phyloP scores from a whole-genome alignment of 2,329 filamentous ascomycete species.

The Stagonosporopsis tanaceti region DNA sequence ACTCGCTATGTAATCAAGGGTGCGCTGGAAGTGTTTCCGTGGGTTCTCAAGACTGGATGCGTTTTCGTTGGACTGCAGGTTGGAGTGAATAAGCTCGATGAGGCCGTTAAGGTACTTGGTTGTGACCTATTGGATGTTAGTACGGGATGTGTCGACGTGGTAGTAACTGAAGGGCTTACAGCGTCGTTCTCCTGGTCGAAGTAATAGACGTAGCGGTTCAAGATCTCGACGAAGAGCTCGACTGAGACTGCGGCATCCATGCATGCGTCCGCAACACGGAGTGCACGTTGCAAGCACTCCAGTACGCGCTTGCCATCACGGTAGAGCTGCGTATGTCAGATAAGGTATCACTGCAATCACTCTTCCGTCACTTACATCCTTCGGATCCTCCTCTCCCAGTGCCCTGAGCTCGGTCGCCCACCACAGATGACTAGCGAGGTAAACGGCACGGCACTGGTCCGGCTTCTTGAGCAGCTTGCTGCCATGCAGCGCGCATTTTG shows the following conservation, averaged over 20 bases:
- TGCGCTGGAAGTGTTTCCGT: slow-evolving; percentile 92
- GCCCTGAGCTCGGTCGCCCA: slow-evolving; percentile 88
- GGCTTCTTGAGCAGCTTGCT: slow-evolving; percentile 98
- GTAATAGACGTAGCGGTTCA: slow-evolving; percentile 98
- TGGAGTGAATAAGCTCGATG: slow-evolving; percentile 97
- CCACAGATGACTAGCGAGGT: slow-evolving; percentile 95
- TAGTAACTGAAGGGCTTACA: slow-evolving; percentile 56
- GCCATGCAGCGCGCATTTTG: slow-evolving; percentile 94
- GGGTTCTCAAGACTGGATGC: slow-evolving; percentile 86
- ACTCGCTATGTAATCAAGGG: slow-evolving; percentile 89
- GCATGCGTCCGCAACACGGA: slow-evolving; percentile 95
- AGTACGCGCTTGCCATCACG: slow-evolving; percentile 96
- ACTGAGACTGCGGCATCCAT: slow-evolving; percentile 99
- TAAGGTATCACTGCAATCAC: neutral
- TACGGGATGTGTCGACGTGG: neutral
- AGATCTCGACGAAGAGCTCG: slow-evolving; percentile 96
- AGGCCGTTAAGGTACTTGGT: slow-evolving; percentile 98
- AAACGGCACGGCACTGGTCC: slow-evolving; percentile 96
- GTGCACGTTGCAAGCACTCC: slow-evolving; percentile 92
- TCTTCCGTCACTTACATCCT: slow-evolving; percentile 67
- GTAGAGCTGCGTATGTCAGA: slow-evolving; percentile 68
- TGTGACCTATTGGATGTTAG: slow-evolving; percentile 68
- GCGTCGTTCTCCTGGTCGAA: slow-evolving; percentile 99
- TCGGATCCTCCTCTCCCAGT: slow-evolving; percentile 81
- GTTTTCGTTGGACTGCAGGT: slow-evolving; percentile 85